Conservation (phyloP, 2,329 filamentous ascomycete species). For the Metarhizium robertsii region DNA sequence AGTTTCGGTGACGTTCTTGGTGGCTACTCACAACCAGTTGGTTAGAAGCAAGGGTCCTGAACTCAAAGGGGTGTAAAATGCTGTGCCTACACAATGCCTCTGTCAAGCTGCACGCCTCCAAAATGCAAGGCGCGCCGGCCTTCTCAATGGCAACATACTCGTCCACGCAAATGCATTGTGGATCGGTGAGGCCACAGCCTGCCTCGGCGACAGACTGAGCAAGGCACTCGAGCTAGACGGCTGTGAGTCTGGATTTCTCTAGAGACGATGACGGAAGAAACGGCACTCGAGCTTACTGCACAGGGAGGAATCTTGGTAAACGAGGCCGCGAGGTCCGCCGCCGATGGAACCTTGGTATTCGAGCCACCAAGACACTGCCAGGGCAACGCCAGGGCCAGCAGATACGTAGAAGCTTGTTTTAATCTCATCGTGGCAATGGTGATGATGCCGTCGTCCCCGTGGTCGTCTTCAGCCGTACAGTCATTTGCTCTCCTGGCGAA, state of each 20-base stretch:
- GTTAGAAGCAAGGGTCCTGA: background rate
- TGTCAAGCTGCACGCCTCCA: constrained; percentile 12
- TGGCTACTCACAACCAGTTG: background rate
- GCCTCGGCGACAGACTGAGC: background rate
- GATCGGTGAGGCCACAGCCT: constrained; percentile 9
- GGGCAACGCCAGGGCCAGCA: background rate
- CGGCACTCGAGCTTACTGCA: too few relatives aligned
- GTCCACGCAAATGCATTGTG: constrained; percentile 26
- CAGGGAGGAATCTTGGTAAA: too few relatives aligned
- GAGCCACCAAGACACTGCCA: too few relatives aligned
- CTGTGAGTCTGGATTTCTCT: background rate
- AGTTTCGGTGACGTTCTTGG: constrained; percentile 2
- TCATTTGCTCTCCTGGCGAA: background rate
- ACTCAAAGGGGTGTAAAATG: background rate
- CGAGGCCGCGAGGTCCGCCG: too few relatives aligned
- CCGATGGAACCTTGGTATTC: too few relatives aligned
- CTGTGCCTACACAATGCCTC: constrained; percentile 17
- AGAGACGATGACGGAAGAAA: too few relatives aligned
- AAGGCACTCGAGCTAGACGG: constrained; percentile 3
- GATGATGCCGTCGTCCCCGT: background rate
- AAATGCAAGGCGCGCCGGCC: constrained; percentile 13
- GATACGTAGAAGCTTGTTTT: background rate
- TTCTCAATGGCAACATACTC: constrained; percentile 11
- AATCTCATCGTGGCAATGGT: background rate
- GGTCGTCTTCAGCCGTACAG: background rate